These are phyloP conservation scores for Davidsoniella neocaledoniae DNA, from an alignment of 2,329 filamentous ascomycete genomes.

Conservation along the genomic window DNA sequence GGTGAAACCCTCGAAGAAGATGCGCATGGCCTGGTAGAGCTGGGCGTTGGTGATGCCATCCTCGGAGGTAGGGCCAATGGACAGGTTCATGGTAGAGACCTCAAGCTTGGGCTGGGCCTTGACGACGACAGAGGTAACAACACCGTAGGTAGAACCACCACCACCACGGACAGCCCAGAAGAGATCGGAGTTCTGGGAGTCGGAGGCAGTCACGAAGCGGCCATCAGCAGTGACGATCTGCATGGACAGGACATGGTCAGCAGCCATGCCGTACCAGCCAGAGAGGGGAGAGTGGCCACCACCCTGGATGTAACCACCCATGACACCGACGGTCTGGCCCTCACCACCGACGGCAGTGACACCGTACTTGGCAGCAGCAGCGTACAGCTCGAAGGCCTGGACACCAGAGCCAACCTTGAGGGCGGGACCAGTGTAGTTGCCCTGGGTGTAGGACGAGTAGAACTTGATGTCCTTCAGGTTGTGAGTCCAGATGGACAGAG, in stretches of 20 bases:
- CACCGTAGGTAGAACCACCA: conserved; percentile 27
- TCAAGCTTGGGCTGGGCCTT: conserved; percentile 20
- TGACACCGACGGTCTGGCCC: conserved; percentile 32
- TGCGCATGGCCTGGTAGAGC: conserved; percentile 22
- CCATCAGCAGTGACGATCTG: conserved; percentile 32
- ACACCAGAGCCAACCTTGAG: conserved; percentile 39
- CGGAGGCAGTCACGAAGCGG: conserved; percentile 25
- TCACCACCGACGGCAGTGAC: conserved; percentile 13
- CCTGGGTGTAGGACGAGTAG: conserved; percentile 23
- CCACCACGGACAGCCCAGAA: conserved; percentile 34
- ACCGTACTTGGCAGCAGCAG: conserved; percentile 19
- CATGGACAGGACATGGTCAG: conserved; percentile 31
- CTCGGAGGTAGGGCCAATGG: conserved; percentile 19
- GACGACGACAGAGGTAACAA: conserved; percentile 24
- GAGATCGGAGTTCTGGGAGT: conserved; percentile 26
- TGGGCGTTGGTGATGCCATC: conserved; percentile 20
- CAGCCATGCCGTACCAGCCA: conserved; percentile 25
- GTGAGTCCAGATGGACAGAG: conserved; percentile 25
- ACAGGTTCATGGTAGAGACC: conserved; percentile 20
- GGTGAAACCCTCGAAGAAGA: conserved; percentile 18
- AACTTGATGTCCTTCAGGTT: conserved; percentile 25
- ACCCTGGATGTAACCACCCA: conserved; percentile 39
- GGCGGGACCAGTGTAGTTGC: conserved; percentile 31
- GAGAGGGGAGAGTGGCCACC: conserved; percentile 34
- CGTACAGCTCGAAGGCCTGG: conserved; percentile 28